These are phyloP conservation scores for Clohesyomyces aquaticus DNA, from an alignment of 495 filamentous ascomycete species.

Conservation along the genomic window DNA sequence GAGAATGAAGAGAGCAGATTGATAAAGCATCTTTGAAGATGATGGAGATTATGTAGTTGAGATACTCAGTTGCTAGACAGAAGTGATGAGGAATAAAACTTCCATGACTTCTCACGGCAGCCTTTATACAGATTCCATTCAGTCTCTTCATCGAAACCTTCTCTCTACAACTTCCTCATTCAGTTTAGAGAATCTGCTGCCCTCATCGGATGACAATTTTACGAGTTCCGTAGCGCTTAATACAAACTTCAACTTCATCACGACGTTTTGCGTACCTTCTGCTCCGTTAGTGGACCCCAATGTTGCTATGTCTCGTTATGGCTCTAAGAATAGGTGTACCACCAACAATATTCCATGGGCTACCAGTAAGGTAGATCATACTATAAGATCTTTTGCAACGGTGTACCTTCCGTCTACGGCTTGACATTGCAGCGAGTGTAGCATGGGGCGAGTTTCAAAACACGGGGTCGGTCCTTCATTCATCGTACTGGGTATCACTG, in stretches of 20 bases:
- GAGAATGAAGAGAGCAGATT: neutral
- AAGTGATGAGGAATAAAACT: neutral
- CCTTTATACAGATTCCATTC: too few species aligned
- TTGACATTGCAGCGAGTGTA: neutral
- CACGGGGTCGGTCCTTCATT: neutral
- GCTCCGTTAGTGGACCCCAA: neutral
- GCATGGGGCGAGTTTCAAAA: neutral
- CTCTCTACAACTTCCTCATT: neutral
- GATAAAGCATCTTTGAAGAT: neutral
- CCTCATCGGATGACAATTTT: neutral
- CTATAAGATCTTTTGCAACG: neutral
- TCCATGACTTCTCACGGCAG: neutral
- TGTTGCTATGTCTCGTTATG: neutral
- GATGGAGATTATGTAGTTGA: neutral
- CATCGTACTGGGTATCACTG: neutral
- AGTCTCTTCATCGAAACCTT: neutral
- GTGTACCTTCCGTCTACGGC: neutral
- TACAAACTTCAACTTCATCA: neutral
- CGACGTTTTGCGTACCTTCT: neutral
- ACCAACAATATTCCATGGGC: neutral
- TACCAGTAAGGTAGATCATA: neutral
- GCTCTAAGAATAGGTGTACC: neutral
- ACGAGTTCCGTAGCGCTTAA: neutral
- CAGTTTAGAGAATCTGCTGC: neutral
- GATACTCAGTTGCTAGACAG: neutral